Evolutionary conservation across 2,329 filamentous ascomycete genomes (phyloP).

Genomic region (Coccinonectria pachysandricola): DNA sequence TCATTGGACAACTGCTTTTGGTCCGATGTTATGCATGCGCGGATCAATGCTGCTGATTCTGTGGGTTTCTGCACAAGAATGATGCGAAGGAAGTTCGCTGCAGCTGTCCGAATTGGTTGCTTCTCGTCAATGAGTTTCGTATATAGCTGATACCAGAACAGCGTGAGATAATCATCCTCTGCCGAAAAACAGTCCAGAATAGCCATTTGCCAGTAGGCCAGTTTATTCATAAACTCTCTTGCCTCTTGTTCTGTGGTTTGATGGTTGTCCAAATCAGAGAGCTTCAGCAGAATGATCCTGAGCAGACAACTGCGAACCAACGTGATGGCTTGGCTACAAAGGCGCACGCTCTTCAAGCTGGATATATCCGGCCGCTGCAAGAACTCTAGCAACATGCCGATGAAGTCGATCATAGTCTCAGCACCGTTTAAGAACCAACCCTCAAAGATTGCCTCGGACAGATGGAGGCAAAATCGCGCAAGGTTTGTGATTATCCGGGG

Average conservation of each 20-base stretch:
- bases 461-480: slow-evolving; percentile 66
- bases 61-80: slow-evolving; percentile 87
- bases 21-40: slow-evolving; percentile 58
- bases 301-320: slow-evolving; percentile 70
- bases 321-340: slow-evolving; percentile 75
- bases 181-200: slow-evolving; percentile 67
- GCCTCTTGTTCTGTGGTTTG: slow-evolving; percentile 50
- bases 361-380: slow-evolving; percentile 77
- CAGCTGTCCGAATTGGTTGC: slow-evolving; percentile 57
- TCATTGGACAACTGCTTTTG: slow-evolving; percentile 62
- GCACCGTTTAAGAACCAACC: slow-evolving; percentile 93
- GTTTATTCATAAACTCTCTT: slow-evolving; percentile 66
- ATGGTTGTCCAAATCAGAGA: slow-evolving; percentile 72
- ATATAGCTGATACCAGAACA: slow-evolving; percentile 91
- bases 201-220: slow-evolving; percentile 93
- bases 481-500: slow-evolving; percentile 81
- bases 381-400: slow-evolving; percentile 77
- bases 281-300: slow-evolving; percentile 64
- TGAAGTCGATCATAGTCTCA: slow-evolving; percentile 73
- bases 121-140: slow-evolving; percentile 69
- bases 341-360: slow-evolving; percentile 72
- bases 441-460: slow-evolving; percentile 86
- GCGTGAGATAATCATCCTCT: slow-evolving; percentile 71
- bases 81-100: slow-evolving; percentile 81
- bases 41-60: slow-evolving; percentile 65